Base-by-base conservation (phyloP, 2,329 filamentous ascomycete genomes). In the Colletotrichum theobromicola region DNA sequence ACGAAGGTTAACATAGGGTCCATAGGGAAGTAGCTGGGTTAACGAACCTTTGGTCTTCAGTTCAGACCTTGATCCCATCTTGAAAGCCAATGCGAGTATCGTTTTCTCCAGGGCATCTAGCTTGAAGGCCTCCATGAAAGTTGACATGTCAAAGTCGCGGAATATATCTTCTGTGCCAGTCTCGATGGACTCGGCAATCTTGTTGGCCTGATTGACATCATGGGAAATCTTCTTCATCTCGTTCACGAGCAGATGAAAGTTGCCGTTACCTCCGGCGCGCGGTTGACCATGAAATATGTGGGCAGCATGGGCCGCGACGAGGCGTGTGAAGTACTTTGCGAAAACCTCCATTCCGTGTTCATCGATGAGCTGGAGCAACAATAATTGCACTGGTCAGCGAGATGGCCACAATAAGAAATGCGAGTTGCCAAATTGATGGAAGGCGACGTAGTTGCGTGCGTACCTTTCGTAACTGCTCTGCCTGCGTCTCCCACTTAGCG, bases 261-360 rank as follows among this genome's bases (percentile, higher is more conserved):
- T 97, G 76, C 94, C 94, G 84, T 94, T 94, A 77, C 95, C 90
- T 77, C 92, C 90, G 70, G 91, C 90, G 84, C 95, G 91, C 80
- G 91, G 94, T 69, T 93, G 88, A 77, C 94, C 92, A 66, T 95
- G 93, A 83, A 98, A 98, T 83, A 99, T 97, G 81, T 97, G 93
- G 77, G 93, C 88, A 80, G 96, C 95, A 92, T 98, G 98, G 86
- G 93, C 93, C 85, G 94, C 94, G 82, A 99, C 92, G 83, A 98
- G 90, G 85, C 96, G 95, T 85, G 95, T 93, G 86, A 99, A 98
- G 85, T 97, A 98, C 88, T 96, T 97, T 75, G 95, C 93, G 84
- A 96, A 98, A 83, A 98, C 95, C 90, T 99, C 97, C 96, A 99
- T 99, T 83, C 96, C 96, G 95, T 98, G 93, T 81, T 96, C 96